Conservation (phyloP, 805 yeast genomes). For the Lipomyces lipofer region DNA sequence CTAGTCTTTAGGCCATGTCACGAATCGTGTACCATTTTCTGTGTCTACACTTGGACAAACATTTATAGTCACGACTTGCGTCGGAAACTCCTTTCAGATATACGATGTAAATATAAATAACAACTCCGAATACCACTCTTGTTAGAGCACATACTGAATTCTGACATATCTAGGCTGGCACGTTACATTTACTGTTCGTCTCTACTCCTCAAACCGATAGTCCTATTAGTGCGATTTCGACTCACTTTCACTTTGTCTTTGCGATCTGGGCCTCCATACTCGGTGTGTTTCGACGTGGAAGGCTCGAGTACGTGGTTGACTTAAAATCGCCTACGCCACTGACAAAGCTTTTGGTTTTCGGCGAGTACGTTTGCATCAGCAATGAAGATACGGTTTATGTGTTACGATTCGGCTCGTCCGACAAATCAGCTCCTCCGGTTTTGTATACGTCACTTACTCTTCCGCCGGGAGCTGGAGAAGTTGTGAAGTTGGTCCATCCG, state of each 20-base stretch:
- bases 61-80: constrained; percentile 83
- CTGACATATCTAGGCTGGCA: constrained; percentile 48
- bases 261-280: constrained; percentile 71
- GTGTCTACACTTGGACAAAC: constrained; percentile 85
- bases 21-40: constrained; percentile 82
- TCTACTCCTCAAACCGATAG: constrained; percentile 74
- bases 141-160: too few relatives aligned
- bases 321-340: constrained; percentile 42
- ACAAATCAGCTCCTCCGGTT: constrained; percentile 47
- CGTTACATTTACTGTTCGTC: constrained; percentile 79
- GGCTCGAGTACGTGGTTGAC: constrained; percentile 48
- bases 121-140: not conserved
- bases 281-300: constrained; percentile 83
- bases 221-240: constrained; percentile 67
- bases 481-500: constrained; percentile 72
- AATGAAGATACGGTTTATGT: constrained; percentile 52
- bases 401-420: constrained; percentile 47
- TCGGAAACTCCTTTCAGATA: constrained; percentile 87
- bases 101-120: constrained; percentile 60
- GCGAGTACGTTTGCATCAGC: constrained; percentile 69
- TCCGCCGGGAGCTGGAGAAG: constrained; percentile 65
- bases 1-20: constrained; percentile 73
- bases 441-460: constrained; percentile 63
- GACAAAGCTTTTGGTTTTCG: constrained; percentile 61
- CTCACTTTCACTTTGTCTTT: constrained; percentile 82